Conservation (phyloP, 75 land plant genomes). For the Azolla pinnata region DNA sequence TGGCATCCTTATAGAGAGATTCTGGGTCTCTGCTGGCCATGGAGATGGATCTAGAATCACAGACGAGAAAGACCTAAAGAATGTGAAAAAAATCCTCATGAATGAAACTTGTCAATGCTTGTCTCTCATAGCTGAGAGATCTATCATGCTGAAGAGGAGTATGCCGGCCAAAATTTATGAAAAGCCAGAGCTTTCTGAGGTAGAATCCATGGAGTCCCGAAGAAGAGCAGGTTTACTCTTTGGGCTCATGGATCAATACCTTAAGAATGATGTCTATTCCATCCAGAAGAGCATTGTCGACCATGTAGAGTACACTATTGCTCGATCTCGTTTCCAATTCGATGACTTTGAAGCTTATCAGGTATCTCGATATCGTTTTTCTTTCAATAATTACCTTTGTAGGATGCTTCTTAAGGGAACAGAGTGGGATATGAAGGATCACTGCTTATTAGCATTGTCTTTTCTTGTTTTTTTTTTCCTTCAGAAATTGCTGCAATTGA, state of each 20-base stretch:
- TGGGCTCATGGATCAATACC: slow-evolving; percentile 57
- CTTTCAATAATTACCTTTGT: no score
- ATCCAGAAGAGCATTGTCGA: slow-evolving; percentile 59
- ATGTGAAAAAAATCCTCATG: slow-evolving; percentile 32
- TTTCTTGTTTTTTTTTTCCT: no score
- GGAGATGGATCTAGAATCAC: slow-evolving; percentile 30
- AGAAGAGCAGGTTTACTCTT: slow-evolving; percentile 42
- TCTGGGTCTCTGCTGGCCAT: slow-evolving; percentile 38
- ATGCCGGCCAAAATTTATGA: slow-evolving; percentile 10
- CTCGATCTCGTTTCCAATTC: slow-evolving; percentile 53
- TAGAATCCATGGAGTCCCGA: slow-evolving; percentile 16
- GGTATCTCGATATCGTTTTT: no score
- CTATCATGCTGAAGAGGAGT: neutral
- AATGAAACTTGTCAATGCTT: no score
- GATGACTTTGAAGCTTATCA: slow-evolving; percentile 76
- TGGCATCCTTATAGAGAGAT: slow-evolving; percentile 30
- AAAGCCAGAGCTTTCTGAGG: slow-evolving; percentile 9
- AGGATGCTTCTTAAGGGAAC: no score
- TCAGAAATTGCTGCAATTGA: no score
- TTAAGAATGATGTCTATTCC: slow-evolving; percentile 55
- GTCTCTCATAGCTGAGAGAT: slow-evolving; percentile 21
- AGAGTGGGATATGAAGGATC: no score
- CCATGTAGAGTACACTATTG: slow-evolving; percentile 70
- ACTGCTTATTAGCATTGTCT: no score
- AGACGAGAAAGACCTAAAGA: slow-evolving; percentile 22